Evolutionary conservation across 176 grass and related monocot species (phyloP).

Genomic region (Bonia amplexicaulis): DNA sequence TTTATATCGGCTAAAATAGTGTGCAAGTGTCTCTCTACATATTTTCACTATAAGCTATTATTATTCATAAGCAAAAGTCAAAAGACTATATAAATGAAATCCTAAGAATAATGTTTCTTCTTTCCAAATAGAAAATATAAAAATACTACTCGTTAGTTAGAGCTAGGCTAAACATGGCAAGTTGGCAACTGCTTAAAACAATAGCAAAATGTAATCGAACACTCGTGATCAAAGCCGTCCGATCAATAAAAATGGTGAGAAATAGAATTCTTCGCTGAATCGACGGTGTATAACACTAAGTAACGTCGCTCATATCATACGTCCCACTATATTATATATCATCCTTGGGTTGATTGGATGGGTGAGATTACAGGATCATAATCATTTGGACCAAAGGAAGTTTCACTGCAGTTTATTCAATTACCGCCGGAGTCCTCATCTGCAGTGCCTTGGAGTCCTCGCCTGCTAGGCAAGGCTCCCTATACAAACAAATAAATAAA

Average conservation of each 20-base stretch:
- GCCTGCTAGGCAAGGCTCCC: neutral
- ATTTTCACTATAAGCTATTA: no score
- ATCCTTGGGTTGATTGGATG: neutral
- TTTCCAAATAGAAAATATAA: no score
- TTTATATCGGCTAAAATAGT: no score
- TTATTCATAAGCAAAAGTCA: no score
- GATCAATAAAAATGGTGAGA: neutral
- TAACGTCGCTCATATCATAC: neutral
- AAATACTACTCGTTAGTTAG: neutral
- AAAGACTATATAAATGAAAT: no score
- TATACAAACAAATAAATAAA: neutral
- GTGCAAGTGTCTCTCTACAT: no score
- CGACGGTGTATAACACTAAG: neutral
- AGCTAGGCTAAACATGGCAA: neutral
- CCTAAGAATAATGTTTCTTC: no score
- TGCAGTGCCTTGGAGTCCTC: neutral
- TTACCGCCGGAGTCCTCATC: no score
- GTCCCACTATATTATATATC: neutral
- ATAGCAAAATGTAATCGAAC: neutral
- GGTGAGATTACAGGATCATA: neutral
- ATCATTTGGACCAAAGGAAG: no score
- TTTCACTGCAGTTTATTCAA: no score
- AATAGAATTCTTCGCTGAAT: neutral
- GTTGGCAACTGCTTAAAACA: neutral
- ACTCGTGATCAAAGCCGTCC: neutral